phyloP scores from a whole-genome alignment of 2,329 filamentous ascomycete species.

The Hypoxylon sp. region DNA sequence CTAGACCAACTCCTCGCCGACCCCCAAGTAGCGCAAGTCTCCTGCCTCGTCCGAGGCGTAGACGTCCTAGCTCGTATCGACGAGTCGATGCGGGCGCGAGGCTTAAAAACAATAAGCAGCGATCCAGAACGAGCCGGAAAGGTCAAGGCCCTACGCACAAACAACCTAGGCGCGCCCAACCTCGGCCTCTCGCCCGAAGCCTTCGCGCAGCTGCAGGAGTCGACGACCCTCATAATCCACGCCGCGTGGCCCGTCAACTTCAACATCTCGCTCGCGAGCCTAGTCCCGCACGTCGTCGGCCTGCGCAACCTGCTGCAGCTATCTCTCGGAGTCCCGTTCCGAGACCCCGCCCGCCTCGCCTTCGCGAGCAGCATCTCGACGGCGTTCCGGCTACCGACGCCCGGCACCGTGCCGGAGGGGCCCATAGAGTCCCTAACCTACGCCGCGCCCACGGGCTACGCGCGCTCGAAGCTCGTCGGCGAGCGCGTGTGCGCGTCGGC shows the following conservation, averaged over 20 bases:
- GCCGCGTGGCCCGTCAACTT: constrained; percentile 65
- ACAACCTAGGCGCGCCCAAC: constrained; percentile 54
- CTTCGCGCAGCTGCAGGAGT: constrained; percentile 45
- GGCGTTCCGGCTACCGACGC: constrained; percentile 48
- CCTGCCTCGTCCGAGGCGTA: constrained; percentile 53
- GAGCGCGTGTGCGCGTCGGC: constrained; percentile 52
- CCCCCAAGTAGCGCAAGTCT: constrained; percentile 51
- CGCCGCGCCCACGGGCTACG: constrained; percentile 50
- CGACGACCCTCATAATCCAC: constrained; percentile 59
- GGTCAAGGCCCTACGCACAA: constrained; percentile 52
- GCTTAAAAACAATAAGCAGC: constrained; percentile 29
- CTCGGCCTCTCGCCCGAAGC: constrained; percentile 54
- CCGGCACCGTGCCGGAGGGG: constrained; percentile 48
- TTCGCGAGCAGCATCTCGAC: constrained; percentile 56
- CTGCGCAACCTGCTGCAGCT: constrained; percentile 56
- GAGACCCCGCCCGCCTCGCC: constrained; percentile 50
- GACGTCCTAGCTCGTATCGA: constrained; percentile 37
- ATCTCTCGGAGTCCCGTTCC: constrained; percentile 47
- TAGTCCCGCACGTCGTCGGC: constrained; percentile 59
- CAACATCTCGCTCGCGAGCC: constrained; percentile 59
- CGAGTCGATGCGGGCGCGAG: constrained; percentile 38
- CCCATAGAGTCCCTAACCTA: constrained; percentile 47
- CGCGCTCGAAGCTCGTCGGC: constrained; percentile 54
- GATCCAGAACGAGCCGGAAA: constrained; percentile 44
- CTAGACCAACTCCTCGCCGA: constrained; percentile 54